A percentile compares a stretch with the other conserved stretches of the same genome.
Conservation (phyloP, 768 basidiomycete species). For the Zangia roseola region DNA sequence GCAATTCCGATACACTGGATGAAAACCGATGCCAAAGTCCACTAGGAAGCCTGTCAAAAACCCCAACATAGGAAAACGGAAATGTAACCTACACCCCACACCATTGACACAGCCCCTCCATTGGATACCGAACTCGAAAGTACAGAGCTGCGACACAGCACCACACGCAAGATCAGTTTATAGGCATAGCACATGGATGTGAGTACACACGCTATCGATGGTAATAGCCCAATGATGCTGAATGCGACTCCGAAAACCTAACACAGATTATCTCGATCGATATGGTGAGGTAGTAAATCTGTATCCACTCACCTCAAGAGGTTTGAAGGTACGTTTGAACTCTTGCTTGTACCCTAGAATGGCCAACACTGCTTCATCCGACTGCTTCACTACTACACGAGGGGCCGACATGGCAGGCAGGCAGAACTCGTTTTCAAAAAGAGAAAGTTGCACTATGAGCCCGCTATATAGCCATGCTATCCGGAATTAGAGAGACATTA, state of each 20-base stretch:
- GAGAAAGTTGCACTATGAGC: too few species aligned
- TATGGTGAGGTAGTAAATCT: too few species aligned
- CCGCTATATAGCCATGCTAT: too few species aligned
- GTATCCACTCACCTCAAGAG: slow-evolving; percentile 23
- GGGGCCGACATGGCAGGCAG: not conserved
- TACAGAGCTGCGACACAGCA: slow-evolving; percentile 33
- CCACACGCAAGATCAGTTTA: not conserved
- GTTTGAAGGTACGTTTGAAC: slow-evolving; percentile 32
- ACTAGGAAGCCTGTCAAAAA: slow-evolving; percentile 17
- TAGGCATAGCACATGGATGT: slow-evolving; percentile 7
- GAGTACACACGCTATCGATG: slow-evolving; percentile 53
- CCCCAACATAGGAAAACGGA: not conserved
- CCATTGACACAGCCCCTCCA: slow-evolving; percentile 45
- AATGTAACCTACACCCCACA: slow-evolving; percentile 35
- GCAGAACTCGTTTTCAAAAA: too few species aligned
- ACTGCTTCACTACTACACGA: not conserved
- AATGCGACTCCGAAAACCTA: slow-evolving; percentile 71
- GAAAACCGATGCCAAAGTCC: slow-evolving; percentile 35
- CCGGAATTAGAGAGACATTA: too few species aligned
- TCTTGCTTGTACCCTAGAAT: slow-evolving; percentile 35
- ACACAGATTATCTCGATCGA: slow-evolving; percentile 4
- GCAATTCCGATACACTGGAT: slow-evolving; percentile 37
- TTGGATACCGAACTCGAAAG: slow-evolving; percentile 44
- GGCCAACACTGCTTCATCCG: slow-evolving; percentile 29
- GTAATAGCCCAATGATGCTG: slow-evolving; percentile 64